Evolutionary conservation across 2,329 filamentous ascomycete species (phyloP).

Genomic region (Incumbomyces lentus): DNA sequence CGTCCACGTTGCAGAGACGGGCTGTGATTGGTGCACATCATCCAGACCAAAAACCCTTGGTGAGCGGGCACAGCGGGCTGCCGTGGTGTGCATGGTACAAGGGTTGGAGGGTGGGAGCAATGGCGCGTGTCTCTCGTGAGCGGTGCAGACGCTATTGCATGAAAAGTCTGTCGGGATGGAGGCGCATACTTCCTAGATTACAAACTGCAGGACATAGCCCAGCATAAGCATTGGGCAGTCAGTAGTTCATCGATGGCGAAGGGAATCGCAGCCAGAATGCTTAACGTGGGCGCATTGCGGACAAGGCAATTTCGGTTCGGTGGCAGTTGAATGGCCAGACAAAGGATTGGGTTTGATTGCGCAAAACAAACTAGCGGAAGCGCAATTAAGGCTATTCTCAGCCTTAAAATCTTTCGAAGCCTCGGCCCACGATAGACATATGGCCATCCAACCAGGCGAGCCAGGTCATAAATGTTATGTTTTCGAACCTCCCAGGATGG

Average conservation of each 20-base stretch:
- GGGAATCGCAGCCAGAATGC: background rate
- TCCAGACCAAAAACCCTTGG: background rate
- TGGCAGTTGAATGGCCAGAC: background rate
- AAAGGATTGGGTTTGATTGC: constrained; percentile 6
- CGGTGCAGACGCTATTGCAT: background rate
- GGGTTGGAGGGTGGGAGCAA: background rate
- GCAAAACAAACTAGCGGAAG: background rate
- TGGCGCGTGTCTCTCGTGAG: constrained; percentile 4
- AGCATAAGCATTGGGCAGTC: background rate
- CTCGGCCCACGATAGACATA: too few relatives aligned
- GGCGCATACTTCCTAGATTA: constrained; percentile 3
- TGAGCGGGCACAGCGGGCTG: background rate
- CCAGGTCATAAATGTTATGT: too few relatives aligned
- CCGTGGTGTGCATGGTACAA: background rate
- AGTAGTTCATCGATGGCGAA: background rate
- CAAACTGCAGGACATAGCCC: background rate
- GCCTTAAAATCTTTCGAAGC: background rate
- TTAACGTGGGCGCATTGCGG: background rate
- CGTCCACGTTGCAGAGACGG: background rate
- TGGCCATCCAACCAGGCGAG: too few relatives aligned
- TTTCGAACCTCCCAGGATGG: background rate
- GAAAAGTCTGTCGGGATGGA: background rate
- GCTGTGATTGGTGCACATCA: background rate
- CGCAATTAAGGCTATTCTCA: background rate
- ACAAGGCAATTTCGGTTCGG: constrained; percentile 3